Conservation (phyloP, 768 basidiomycete species). For the Epithele typhae region DNA sequence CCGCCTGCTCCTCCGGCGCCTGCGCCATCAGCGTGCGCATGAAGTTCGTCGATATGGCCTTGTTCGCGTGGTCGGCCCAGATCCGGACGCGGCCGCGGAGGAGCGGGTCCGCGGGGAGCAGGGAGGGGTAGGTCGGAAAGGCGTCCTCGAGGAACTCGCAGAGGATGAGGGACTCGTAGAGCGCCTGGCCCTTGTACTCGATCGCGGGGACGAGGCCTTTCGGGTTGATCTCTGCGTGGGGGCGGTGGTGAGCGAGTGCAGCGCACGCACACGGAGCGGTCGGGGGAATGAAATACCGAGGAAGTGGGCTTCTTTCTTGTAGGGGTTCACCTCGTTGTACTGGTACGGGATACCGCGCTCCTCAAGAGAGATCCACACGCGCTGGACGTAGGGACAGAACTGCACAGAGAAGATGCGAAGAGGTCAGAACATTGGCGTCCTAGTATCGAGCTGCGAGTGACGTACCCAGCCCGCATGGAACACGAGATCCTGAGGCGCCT, state of each 20-base stretch:
- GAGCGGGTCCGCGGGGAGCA: slow-evolving; percentile 49
- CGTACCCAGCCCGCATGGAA: slow-evolving; percentile 61
- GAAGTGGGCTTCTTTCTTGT: slow-evolving; percentile 60
- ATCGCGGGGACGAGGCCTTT: slow-evolving; percentile 66
- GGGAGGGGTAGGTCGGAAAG: slow-evolving; percentile 39
- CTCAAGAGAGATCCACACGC: slow-evolving; percentile 64
- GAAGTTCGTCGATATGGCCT: slow-evolving; percentile 47
- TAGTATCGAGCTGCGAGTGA: no score
- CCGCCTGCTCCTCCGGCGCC: slow-evolving; percentile 32
- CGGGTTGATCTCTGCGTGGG: slow-evolving; percentile 48
- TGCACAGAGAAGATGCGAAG: no score
- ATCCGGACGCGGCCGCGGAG: slow-evolving; percentile 49
- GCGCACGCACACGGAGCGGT: slow-evolving; percentile 12
- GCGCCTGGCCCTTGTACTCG: slow-evolving; percentile 44
- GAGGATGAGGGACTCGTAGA: slow-evolving; percentile 63
- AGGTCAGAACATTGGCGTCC: no score
- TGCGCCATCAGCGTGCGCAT: slow-evolving; percentile 36
- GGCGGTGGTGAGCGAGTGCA: slow-evolving; percentile 11
- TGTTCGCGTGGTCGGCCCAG: slow-evolving; percentile 53
- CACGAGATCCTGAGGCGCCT: slow-evolving; percentile 47
- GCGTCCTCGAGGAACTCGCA: slow-evolving; percentile 67
- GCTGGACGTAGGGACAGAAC: slow-evolving; percentile 59
- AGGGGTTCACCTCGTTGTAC: slow-evolving; percentile 65
- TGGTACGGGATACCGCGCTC: slow-evolving; percentile 65
- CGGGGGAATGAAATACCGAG: no score